Conservation (phyloP, 371 early-diverging fungal genomes). For the Nematocida sp. region DNA sequence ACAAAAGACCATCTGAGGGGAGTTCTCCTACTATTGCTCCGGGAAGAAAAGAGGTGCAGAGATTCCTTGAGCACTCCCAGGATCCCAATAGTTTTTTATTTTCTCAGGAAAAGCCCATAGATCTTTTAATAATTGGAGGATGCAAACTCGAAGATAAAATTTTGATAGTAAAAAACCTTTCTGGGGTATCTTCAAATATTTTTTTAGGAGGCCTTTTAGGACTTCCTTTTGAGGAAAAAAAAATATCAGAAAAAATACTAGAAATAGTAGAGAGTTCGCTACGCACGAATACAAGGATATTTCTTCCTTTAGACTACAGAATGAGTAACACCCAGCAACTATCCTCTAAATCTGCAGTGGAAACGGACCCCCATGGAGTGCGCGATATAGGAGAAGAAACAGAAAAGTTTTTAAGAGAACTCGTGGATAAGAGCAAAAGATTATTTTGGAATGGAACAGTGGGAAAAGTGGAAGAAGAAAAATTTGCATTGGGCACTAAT, state of each 20-base stretch:
- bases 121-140: slow-evolving; percentile 93
- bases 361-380: not conserved
- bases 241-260: slow-evolving; percentile 72
- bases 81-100: slow-evolving; percentile 67
- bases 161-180: slow-evolving; percentile 75
- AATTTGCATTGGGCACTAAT: slow-evolving; percentile 82
- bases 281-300: slow-evolving; percentile 76
- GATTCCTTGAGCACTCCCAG: slow-evolving; percentile 5
- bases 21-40: not conserved
- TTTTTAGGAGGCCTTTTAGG: slow-evolving; percentile 94
- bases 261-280: slow-evolving; percentile 69
- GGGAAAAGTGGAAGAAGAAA: slow-evolving; percentile 91
- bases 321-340: slow-evolving; percentile 66
- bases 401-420: slow-evolving; percentile 71
- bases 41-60: slow-evolving; percentile 6
- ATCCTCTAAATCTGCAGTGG: not conserved
- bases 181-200: slow-evolving; percentile 72
- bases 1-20: slow-evolving; percentile 6
- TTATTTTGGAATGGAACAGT: slow-evolving; percentile 95
- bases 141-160: slow-evolving; percentile 97
- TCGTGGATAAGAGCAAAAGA: slow-evolving; percentile 75
- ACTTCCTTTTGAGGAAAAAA: slow-evolving; percentile 87
- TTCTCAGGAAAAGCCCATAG: slow-evolving; percentile 67
- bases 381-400: slow-evolving; percentile 80
- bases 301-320: slow-evolving; percentile 68